These are phyloP conservation scores for Crithidia thermophila DNA, from an alignment of 208 protist species.

Conservation along the genomic window DNA sequence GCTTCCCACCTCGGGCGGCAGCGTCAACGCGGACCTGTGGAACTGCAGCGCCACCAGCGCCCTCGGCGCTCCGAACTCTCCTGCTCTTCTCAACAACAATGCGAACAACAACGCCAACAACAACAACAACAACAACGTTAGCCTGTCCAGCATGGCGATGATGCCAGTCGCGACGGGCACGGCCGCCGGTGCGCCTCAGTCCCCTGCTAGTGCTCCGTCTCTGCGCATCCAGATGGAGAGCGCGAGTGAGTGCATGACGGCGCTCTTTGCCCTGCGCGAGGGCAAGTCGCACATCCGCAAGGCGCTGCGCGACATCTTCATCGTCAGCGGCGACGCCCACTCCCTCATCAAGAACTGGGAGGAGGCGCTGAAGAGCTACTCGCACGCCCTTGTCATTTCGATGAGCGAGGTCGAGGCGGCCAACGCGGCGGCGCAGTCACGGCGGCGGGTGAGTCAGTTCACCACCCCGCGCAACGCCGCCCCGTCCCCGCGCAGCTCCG, in stretches of 20 bases:
- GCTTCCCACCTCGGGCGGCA: slow-evolving; percentile 2
- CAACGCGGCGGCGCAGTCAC: slow-evolving; percentile 18
- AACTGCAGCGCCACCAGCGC: slow-evolving; percentile 6
- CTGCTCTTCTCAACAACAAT: no score
- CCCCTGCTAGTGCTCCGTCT: background rate
- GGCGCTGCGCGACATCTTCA: slow-evolving; percentile 58
- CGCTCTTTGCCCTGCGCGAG: slow-evolving; percentile 54
- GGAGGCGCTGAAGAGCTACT: slow-evolving; percentile 82
- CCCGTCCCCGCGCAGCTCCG: slow-evolving; percentile 9
- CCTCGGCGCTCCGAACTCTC: no score
- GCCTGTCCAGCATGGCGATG: background rate
- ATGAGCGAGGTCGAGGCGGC: slow-evolving; percentile 54
- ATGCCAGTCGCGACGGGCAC: no score
- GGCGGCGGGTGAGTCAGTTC: slow-evolving; percentile 10
- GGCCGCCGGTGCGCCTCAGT: no score
- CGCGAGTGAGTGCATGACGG: slow-evolving; percentile 56
- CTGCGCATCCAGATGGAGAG: slow-evolving; percentile 49
- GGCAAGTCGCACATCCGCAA: slow-evolving; percentile 53
- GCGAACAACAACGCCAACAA: background rate
- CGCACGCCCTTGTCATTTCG: slow-evolving; percentile 67
- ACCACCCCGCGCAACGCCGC: background rate
- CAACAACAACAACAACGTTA: slow-evolving; percentile 4
- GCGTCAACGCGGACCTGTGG: slow-evolving; percentile 3
- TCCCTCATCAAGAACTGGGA: slow-evolving; percentile 65
- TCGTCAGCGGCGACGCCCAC: slow-evolving; percentile 73